Percentiles rank a stretch among this genome's conserved stretches.
Evolutionary conservation across 495 filamentous ascomycete genomes (phyloP).

Genomic region (Friedmanniomyces endolithicus): DNA sequence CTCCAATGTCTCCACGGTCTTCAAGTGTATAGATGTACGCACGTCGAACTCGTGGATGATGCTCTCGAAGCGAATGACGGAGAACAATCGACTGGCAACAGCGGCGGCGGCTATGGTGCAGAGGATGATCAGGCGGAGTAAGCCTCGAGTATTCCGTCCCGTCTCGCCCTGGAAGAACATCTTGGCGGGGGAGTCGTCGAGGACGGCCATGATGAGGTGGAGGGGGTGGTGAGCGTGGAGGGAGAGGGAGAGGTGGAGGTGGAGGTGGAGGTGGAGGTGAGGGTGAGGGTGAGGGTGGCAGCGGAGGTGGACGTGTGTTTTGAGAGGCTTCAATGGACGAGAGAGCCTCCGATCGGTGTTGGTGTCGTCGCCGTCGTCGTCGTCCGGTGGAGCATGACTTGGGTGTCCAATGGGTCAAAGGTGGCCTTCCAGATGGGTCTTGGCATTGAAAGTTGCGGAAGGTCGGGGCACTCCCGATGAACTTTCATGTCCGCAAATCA

Average conservation of each 20-base stretch:
- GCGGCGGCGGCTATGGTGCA: constrained; percentile 84
- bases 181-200: not conserved
- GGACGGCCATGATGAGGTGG: constrained; percentile 2
- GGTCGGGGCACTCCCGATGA: too few relatives aligned
- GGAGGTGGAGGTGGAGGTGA: too few relatives aligned
- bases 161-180: constrained; percentile 52
- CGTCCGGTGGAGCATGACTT: too few relatives aligned
- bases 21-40: too few relatives aligned
- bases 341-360: too few relatives aligned
- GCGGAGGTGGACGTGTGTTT: too few relatives aligned
- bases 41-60: constrained; percentile 81
- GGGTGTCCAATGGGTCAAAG: too few relatives aligned
- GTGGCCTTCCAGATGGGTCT: not conserved
- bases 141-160: constrained; percentile 63
- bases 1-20: too few relatives aligned
- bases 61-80: constrained; percentile 97
- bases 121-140: constrained; percentile 86
- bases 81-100: constrained; percentile 89
- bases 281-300: too few relatives aligned
- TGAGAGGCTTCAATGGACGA: too few relatives aligned
- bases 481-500: too few relatives aligned
- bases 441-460: not conserved
- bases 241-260: not conserved
- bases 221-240: not conserved
- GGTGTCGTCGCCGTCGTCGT: too few relatives aligned